A percentile compares a stretch with the other conserved stretches of the same genome.
Conservation (phyloP, 495 filamentous ascomycete genomes). For the Penicillium flavigenum region DNA sequence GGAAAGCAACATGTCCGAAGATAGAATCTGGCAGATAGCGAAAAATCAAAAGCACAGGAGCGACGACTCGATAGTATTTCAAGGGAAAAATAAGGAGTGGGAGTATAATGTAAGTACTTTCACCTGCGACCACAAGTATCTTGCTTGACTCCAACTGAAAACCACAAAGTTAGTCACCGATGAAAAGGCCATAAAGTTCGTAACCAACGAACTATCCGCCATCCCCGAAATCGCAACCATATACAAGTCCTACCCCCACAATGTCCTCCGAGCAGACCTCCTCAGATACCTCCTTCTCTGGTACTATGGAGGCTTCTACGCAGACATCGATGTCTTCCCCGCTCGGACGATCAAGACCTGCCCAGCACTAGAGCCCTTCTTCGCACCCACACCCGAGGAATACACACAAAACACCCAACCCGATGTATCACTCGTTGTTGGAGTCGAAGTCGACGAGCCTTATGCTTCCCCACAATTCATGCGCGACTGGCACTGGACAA, state of each 20-base stretch:
- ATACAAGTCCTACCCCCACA: conserved; percentile 36
- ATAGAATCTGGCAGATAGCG: conserved; percentile 7
- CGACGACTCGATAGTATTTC: not conserved
- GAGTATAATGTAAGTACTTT: not conserved
- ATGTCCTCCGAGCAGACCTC: conserved; percentile 46
- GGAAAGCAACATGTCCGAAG: not conserved
- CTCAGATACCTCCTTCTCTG: conserved; percentile 49
- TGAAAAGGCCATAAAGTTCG: conserved; percentile 30
- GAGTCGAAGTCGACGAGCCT: conserved; percentile 45
- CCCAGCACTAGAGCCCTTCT: conserved; percentile 26
- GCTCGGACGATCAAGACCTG: conserved; percentile 34
- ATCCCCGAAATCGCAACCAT: conserved; percentile 31
- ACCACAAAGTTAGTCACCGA: conserved; percentile 30
- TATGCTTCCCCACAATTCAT: conserved; percentile 35
- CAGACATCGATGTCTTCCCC: conserved; percentile 47
- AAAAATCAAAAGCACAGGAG: not conserved
- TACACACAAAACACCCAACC: not conserved
- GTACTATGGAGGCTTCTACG: conserved; percentile 52
- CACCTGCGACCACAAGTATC: not conserved
- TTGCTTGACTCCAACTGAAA: not conserved
- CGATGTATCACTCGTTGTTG: conserved; percentile 40
- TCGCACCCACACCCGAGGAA: conserved; percentile 1
- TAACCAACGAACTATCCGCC: conserved; percentile 26
- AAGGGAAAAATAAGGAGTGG: not conserved
- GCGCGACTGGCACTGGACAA: conserved; percentile 42